phyloP scores from a whole-genome alignment of 2,329 filamentous ascomycete species.

The Neoascochyta sp. region DNA sequence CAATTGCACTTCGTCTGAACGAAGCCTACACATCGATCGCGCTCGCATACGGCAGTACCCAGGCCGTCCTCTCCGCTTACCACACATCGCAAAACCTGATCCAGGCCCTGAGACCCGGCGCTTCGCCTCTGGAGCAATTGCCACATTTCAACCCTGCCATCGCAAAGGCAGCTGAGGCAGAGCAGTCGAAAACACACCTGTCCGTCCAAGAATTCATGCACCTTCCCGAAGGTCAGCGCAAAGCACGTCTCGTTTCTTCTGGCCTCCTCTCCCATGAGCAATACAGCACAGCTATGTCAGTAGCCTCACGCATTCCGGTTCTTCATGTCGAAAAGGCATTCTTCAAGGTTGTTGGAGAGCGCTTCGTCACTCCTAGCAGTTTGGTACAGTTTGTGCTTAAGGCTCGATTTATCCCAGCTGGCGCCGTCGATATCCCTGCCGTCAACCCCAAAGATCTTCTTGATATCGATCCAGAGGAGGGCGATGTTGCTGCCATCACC shows the following conservation, averaged over 20 bases:
- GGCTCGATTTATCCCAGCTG: constrained; percentile 87
- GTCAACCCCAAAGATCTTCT: constrained; percentile 77
- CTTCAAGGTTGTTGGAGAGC: constrained; percentile 97
- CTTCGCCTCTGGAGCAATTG: constrained; percentile 86
- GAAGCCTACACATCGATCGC: constrained; percentile 83
- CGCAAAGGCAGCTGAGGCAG: constrained; percentile 65
- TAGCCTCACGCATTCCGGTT: constrained; percentile 80
- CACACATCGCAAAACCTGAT: constrained; percentile 80
- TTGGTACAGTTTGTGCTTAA: constrained; percentile 94
- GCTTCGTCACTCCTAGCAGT: constrained; percentile 84
- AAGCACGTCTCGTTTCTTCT: constrained; percentile 65
- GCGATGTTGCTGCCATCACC: constrained; percentile 80
- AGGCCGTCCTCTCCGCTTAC: constrained; percentile 78
- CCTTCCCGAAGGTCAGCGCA: constrained; percentile 70
- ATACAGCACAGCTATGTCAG: constrained; percentile 69
- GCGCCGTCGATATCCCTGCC: constrained; percentile 68
- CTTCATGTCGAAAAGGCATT: constrained; percentile 87
- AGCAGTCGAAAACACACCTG: constrained; percentile 60
- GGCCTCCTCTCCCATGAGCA: constrained; percentile 69
- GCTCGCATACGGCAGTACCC: constrained; percentile 80
- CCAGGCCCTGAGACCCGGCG: constrained; percentile 78
- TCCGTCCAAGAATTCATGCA: constrained; percentile 87
- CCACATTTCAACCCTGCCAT: constrained; percentile 72
- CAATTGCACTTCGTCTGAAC: constrained; percentile 79
- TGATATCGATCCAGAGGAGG: constrained; percentile 88